phyloP scores from a whole-genome alignment of 164 flowering plant species.

The Chimonanthus salicifolius region DNA sequence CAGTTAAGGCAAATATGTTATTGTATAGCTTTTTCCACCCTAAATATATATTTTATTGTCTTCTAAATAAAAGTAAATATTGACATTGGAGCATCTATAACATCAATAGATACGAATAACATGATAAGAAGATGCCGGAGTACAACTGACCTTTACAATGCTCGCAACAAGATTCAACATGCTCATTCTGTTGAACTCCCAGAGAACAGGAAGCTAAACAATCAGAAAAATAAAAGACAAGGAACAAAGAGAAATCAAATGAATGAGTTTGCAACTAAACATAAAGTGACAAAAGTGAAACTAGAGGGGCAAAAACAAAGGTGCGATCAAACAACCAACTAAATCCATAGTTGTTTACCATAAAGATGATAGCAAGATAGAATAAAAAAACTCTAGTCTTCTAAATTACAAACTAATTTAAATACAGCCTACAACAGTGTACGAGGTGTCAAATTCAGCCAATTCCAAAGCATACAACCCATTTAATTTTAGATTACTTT shows the following conservation, averaged over 20 bases:
- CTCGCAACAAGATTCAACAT: constrained; percentile 93
- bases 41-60: too few relatives aligned
- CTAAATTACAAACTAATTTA: background rate
- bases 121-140: background rate
- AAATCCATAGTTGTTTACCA: background rate
- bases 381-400: background rate
- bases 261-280: constrained; percentile 2
- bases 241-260: background rate
- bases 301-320: background rate
- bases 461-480: too few relatives aligned
- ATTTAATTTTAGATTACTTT: too few relatives aligned
- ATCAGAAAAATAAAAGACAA: constrained; percentile 1
- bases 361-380: background rate
- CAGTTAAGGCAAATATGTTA: too few relatives aligned
- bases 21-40: too few relatives aligned
- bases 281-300: background rate
- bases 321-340: background rate
- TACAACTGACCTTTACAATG: constrained; percentile 57
- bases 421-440: background rate
- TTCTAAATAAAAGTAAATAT: too few relatives aligned
- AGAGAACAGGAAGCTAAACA: constrained; percentile 74
- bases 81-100: background rate
- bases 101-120: background rate
- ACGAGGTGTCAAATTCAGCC: too few relatives aligned
- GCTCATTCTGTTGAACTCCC: constrained; percentile 85